phyloP scores from a whole-genome alignment of 495 filamentous ascomycete genomes.

The Oidiodendron maius region DNA sequence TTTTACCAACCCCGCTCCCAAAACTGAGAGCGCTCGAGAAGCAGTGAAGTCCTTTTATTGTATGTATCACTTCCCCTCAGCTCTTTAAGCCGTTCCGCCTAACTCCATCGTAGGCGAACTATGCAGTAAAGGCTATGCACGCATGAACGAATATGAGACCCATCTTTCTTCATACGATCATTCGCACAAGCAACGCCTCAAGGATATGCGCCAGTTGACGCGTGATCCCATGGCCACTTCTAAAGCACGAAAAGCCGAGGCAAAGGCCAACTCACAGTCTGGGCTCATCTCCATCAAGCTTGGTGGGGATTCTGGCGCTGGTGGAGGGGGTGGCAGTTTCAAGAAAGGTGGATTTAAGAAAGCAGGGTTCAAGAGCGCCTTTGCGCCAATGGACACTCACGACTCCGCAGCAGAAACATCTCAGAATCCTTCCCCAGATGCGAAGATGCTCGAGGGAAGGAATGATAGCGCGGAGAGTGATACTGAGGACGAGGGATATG shows the following conservation, averaged over 20 bases:
- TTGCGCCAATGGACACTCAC: constrained; percentile 35
- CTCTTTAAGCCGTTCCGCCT: neutral
- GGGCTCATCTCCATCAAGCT: constrained; percentile 55
- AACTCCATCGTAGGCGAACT: constrained; percentile 38
- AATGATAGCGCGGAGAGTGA: constrained; percentile 43
- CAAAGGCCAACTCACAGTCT: constrained; percentile 48
- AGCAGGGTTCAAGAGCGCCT: constrained; percentile 49
- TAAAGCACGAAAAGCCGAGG: constrained; percentile 65
- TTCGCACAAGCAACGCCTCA: constrained; percentile 59
- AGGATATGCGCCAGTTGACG: constrained; percentile 62
- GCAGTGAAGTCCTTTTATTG: constrained; percentile 89
- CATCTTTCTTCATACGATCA: constrained; percentile 69
- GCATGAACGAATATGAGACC: constrained; percentile 65
- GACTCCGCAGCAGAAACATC: constrained; percentile 11
- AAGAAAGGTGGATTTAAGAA: constrained; percentile 46
- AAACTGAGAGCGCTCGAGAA: constrained; percentile 82
- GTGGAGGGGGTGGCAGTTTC: constrained; percentile 16
- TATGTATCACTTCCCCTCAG: constrained; percentile 16
- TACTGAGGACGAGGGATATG: constrained; percentile 53
- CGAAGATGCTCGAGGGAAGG: constrained; percentile 14
- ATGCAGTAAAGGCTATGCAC: constrained; percentile 63
- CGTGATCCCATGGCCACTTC: constrained; percentile 48
- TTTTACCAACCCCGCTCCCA: constrained; percentile 42
- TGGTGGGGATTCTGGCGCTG: constrained; percentile 19
- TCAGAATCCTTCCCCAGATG: constrained; percentile 11